Evolutionary conservation across 2,329 filamentous ascomycete species (phyloP), one percentile per base, ranked within the genome.

Genomic region (Sarocladiaceae sp.): DNA sequence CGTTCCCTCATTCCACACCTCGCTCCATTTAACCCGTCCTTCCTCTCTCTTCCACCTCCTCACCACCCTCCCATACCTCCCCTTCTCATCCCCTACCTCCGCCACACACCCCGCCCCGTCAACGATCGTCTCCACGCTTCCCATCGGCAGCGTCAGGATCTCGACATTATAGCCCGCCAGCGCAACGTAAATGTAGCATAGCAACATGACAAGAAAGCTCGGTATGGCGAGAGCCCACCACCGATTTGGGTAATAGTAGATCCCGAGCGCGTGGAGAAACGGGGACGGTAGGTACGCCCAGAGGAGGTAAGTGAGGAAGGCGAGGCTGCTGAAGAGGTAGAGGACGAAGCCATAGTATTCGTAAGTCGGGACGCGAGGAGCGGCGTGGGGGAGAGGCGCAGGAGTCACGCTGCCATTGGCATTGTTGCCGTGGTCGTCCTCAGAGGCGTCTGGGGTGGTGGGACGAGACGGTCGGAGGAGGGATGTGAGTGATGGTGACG

Each of bases 261-360:
- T 95, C 16, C 93, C 91, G 46, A 98, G 76, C 47, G 88, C 88
- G 61, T 95, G 89, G 33, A 98, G 75, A 61, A 97, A 89, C 0
- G 90, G 89, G 19, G 85, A 88, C 0, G 93, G 93, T 5, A 97
- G 80, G 65, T 93, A 97, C 12, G 85, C 85, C 93, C 90, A 96
- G 10, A 83, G 69, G 12, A 83, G 68, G 61, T 80, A 85, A 58
- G 78, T 73, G 59, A 85, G 70, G 61, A 97, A 97, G 2, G 81
- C 81, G 43, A 93, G 72, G 18, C 83, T 88, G 50, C 85, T 90
- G 59, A 91, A 88, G 31, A 98, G 76, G 68, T 98, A 97, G 41
- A 98, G 78, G 44, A 95, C 91, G 67, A 98, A 98, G 61, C 93
- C 93, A 63, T 97, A 97, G 77, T 97, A 98, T 62, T 98, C 93